These are phyloP conservation scores for Termitomyces sp. DNA, from an alignment of 768 basidiomycete genomes.

Conservation along the genomic window DNA sequence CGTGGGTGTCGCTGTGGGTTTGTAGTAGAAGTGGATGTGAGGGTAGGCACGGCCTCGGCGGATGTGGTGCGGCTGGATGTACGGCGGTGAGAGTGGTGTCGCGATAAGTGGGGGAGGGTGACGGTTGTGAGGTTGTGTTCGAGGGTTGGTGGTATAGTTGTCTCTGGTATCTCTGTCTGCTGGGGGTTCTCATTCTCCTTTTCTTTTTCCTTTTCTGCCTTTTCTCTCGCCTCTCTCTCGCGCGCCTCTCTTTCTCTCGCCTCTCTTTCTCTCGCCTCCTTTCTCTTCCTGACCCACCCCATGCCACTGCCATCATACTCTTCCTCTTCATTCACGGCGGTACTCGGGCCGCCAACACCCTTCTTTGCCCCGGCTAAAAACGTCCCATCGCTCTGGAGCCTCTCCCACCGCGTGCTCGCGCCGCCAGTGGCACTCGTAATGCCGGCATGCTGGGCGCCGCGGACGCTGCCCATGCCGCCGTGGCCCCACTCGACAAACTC, in stretches of 20 bases:
- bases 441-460: slow-evolving; percentile 26
- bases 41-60: background rate
- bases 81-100: background rate
- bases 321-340: slow-evolving; percentile 44
- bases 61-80: slow-evolving; percentile 2
- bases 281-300: slow-evolving; percentile 71
- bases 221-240: slow-evolving; percentile 20
- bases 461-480: slow-evolving; percentile 74
- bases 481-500: slow-evolving; percentile 94
- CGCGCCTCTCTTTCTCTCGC: slow-evolving; percentile 30
- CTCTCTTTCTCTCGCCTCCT: slow-evolving; percentile 37
- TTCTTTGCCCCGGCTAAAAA: too few species aligned
- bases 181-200: background rate
- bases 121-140: slow-evolving; percentile 17
- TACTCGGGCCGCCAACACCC: too few species aligned
- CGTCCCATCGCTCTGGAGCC: slow-evolving; percentile 27
- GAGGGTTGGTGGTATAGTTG: background rate
- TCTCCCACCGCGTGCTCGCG: slow-evolving; percentile 29
- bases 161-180: background rate
- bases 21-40: background rate
- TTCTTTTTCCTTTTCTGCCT: slow-evolving; percentile 11
- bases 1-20: too few species aligned
- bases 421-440: slow-evolving; percentile 32
- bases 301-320: slow-evolving; percentile 85
- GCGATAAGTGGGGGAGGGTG: slow-evolving; percentile 1